Percentiles rank a stretch among this genome's conserved stretches.
These are phyloP conservation scores for Porcisia deanei DNA, from an alignment of 208 protist genomes.

Conservation along the genomic window DNA sequence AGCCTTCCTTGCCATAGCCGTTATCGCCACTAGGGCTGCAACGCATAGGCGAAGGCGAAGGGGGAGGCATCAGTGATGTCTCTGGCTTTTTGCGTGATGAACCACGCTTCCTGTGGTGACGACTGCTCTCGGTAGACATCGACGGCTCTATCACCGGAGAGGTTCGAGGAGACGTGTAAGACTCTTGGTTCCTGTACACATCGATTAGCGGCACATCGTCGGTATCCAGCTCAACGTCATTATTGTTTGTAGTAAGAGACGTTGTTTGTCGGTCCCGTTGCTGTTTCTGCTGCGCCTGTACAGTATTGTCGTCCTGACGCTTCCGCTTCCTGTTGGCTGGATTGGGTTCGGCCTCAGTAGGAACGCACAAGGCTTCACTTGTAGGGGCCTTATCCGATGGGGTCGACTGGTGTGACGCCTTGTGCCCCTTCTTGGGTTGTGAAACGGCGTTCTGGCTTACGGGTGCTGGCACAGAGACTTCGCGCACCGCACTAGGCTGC, in stretches of 20 bases:
- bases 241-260: background rate
- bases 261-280: conserved; percentile 1
- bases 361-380: background rate
- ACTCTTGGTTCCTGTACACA: background rate
- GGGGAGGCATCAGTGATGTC: background rate
- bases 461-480: background rate
- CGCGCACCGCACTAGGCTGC: conserved; percentile 1
- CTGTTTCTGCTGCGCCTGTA: background rate
- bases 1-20: conserved; percentile 3
- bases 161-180: conserved; percentile 7
- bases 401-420: conserved; percentile 7
- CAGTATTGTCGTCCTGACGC: conserved; percentile 17
- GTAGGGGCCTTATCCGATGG: background rate
- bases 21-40: conserved; percentile 2
- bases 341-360: background rate
- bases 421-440: conserved; percentile 29
- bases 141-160: conserved; percentile 8
- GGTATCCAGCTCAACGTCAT: background rate
- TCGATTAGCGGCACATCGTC: conserved; percentile 25
- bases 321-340: conserved; percentile 28
- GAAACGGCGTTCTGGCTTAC: background rate
- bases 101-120: conserved; percentile 19
- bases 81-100: conserved; percentile 4
- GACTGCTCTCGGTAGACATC: conserved; percentile 1
- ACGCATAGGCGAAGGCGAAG: conserved; percentile 6